Conservation (phyloP, 306 rosid genomes). For the Ormosia semicastrata region DNA sequence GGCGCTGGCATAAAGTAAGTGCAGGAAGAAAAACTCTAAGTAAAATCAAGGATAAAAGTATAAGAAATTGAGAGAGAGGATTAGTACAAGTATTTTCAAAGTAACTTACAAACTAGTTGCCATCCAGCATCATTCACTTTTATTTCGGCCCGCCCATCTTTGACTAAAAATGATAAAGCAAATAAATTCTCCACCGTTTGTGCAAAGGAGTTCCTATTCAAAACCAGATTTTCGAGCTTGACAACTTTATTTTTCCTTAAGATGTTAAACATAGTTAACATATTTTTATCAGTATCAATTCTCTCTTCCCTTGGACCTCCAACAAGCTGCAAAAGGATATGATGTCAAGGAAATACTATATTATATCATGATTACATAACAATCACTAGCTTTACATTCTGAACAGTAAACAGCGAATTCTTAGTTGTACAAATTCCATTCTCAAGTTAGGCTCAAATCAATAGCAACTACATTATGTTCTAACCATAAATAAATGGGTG, state of each 20-base stretch:
- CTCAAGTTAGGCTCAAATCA: background rate
- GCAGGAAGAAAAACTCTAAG: background rate
- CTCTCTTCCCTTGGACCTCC: constrained; percentile 24
- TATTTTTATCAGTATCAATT: constrained; percentile 39
- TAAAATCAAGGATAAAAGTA: background rate
- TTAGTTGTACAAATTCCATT: background rate
- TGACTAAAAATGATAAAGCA: constrained; percentile 51
- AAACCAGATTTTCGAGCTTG: constrained; percentile 46
- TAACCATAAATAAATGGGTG: background rate
- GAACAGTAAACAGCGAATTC: background rate
- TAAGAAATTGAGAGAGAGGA: background rate
- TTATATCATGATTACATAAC: background rate
- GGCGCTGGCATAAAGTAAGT: constrained; percentile 39
- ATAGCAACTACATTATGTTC: background rate
- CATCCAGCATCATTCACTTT: constrained; percentile 38
- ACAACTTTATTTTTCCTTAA: constrained; percentile 40
- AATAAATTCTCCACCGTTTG: constrained; percentile 56
- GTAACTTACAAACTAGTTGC: constrained; percentile 49
- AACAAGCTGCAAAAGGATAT: constrained; percentile 31
- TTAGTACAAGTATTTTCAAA: constrained; percentile 5
- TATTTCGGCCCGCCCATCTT: constrained; percentile 56
- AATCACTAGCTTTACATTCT: background rate
- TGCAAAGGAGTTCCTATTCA: constrained; percentile 55
- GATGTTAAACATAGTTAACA: constrained; percentile 52
- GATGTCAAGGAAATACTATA: background rate